These are phyloP conservation scores for Choricystis sp. DNA, from an alignment of 139 green algal species.

Conservation along the genomic window DNA sequence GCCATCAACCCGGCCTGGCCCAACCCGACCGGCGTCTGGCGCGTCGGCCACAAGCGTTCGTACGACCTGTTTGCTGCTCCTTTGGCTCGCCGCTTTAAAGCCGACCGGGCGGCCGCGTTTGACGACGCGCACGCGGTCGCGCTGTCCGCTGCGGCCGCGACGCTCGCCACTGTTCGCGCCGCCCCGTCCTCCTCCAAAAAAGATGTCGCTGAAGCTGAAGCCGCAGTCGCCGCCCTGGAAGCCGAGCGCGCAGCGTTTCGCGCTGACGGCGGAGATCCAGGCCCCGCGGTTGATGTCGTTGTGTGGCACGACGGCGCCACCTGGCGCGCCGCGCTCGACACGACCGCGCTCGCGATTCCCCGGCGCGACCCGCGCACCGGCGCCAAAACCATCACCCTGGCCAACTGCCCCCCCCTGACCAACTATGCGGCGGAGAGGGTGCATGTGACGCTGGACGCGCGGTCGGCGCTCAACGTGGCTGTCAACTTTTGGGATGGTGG, in stretches of 20 bases:
- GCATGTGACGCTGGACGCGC: conserved; percentile 31
- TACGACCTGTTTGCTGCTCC: not conserved
- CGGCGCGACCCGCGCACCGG: no score
- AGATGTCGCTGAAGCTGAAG: conserved; percentile 1
- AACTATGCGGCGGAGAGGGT: conserved; percentile 27
- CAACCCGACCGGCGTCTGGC: conserved; percentile 46
- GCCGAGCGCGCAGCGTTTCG: no score
- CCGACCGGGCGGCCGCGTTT: conserved; percentile 65
- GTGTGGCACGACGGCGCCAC: conserved; percentile 74
- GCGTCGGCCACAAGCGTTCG: not conserved
- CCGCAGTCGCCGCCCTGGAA: no score
- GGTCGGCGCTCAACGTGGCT: conserved; percentile 64
- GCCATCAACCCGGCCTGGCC: conserved; percentile 51
- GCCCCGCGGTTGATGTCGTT: conserved; percentile 60
- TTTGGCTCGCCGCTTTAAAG: not conserved
- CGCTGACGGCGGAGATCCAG: conserved; percentile 9
- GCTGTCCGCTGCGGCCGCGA: conserved; percentile 44
- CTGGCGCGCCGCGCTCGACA: conserved; percentile 72
- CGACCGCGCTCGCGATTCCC: conserved; percentile 31
- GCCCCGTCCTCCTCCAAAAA: not conserved
- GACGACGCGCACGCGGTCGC: conserved; percentile 52
- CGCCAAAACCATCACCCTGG: conserved; percentile 27
- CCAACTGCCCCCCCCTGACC: conserved; percentile 43
- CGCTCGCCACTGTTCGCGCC: conserved; percentile 12
- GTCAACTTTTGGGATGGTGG: conserved; percentile 73